Evolutionary conservation across 257 asterid species (phyloP), one percentile per base, ranked within the genome.

Genomic region (Petunia secreta): DNA sequence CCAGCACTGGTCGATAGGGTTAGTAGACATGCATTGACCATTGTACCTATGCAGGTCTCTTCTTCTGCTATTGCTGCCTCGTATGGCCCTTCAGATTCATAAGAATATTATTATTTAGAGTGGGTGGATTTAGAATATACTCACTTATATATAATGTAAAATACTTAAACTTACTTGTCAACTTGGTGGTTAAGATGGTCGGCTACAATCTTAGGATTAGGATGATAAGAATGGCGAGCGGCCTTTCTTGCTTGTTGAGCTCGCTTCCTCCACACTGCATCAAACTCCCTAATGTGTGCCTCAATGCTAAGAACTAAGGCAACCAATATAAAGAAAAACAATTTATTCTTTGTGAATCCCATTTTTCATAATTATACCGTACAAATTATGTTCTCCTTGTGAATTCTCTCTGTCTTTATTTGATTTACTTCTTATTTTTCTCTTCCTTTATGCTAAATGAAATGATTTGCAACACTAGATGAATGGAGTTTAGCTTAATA

Each of bases 1-100:
- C 93, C 93, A 89, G 68, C 93, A 91, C 62, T 86, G 79, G 44
- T 91, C 96, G 2, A 91, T 88, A 37, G 96, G 96, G 86, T 91
- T 91, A 41, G 92, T 88, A 8, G 96, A 91, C 78, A 54, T 39
- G 86, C 96, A 89, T 66, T 81, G 54, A 0, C 90, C 91, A 0
- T 0, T 25, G 64, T 53, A 48, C 46, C 44, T 79, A 3, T 48
- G 9, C 34, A 90, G 80, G 77, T 52, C 80, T 64, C 92, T 87
- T 78, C 91, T 80, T 25, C 88, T 75, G 74, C 68, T 79, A 4
- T 86, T 85, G 62, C 16, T 39, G 4, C 87, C 83, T n/a, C 74
- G 83, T 41, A 44, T 1, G 0, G 84, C 57, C 85, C 88, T 88
- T 75, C n/a, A 80, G 15, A 48, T 34, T 14, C 63, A 39, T 1